These are phyloP conservation scores for Penicillium riverlandense DNA, from an alignment of 495 filamentous ascomycete species.

Conservation along the genomic window DNA sequence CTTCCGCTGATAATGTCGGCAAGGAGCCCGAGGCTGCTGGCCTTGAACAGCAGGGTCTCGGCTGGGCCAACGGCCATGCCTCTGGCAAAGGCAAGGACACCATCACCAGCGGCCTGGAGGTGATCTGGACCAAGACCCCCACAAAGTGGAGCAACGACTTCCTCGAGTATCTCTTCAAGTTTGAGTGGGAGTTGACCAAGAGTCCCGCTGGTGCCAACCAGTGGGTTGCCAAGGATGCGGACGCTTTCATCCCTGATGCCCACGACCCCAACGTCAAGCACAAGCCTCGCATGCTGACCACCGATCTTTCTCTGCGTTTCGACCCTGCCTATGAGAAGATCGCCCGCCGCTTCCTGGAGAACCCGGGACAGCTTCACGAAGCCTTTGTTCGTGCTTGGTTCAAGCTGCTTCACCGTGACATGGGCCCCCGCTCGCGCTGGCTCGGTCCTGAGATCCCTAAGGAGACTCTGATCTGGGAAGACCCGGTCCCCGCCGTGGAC, in stretches of 20 bases:
- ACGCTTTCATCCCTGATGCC: constrained; percentile 59
- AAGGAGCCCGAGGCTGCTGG: constrained; percentile 54
- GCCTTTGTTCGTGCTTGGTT: constrained; percentile 67
- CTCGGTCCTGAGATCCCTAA: constrained; percentile 61
- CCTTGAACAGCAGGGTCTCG: constrained; percentile 58
- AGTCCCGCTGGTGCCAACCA: constrained; percentile 66
- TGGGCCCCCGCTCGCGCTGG: constrained; percentile 61
- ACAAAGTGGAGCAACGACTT: constrained; percentile 61
- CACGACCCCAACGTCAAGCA: constrained; percentile 59
- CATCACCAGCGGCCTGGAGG: constrained; percentile 68
- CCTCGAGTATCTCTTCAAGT: constrained; percentile 67
- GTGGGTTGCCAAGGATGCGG: constrained; percentile 62
- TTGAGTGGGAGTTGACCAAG: constrained; percentile 70
- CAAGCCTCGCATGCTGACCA: constrained; percentile 60
- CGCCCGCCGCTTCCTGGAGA: constrained; percentile 53
- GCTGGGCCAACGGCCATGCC: constrained; percentile 53
- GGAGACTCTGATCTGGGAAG: constrained; percentile 59
- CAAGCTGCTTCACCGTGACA: constrained; percentile 69
- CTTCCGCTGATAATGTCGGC: constrained; percentile 47
- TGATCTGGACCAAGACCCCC: constrained; percentile 65
- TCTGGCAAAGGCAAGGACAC: constrained; percentile 57
- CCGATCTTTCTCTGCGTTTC: constrained; percentile 60
- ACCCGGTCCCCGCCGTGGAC: constrained; percentile 50
- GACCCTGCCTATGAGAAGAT: constrained; percentile 70
- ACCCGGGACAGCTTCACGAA: constrained; percentile 58